Evolutionary conservation across 1,139 yeast species (phyloP), one percentile per base, ranked within the genome.

Genomic region (Neolecta irregularis): DNA sequence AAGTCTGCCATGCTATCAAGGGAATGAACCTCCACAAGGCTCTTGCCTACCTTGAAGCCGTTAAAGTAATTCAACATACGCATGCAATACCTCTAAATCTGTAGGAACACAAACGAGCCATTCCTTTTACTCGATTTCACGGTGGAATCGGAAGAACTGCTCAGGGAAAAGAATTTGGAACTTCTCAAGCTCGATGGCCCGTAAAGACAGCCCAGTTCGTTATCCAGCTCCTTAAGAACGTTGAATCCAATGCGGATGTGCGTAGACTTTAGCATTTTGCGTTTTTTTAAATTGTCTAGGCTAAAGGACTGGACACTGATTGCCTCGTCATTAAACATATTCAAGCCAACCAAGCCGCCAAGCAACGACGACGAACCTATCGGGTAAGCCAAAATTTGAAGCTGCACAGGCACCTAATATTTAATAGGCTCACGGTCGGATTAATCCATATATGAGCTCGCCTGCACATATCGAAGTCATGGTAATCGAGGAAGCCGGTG

Each of bases 341-440:
- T 62, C 98, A 91, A 74, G 98, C 88, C 60, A 91, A 88, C 93
- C 94, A 83, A 39, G 98, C 98, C 59, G 98, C 98, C 70, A 83
- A 83, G 73, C 93, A 81, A 73, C 91, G 98, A 75, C 88, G 98
- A 74, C 83, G 99, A 73, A 88, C 98, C 62, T 91, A 72, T 94
- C 88, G 99, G 77, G n/a, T n/a, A n/a, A n/a, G n/a, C n/a, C n/a
- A n/a, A n/a, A n/a, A n/a, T n/a, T n/a, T n/a, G n/a, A n/a, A n/a
- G n/a, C n/a, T n/a, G n/a, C n/a, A n/a, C n/a, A n/a, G n/a, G n/a
- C n/a, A n/a, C n/a, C n/a, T n/a, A n/a, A n/a, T n/a, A n/a, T n/a
- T n/a, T n/a, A n/a, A n/a, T n/a, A n/a, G n/a, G 98, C 98, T 59
- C 98, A 88, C 77, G 99, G 99, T 79, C 85, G 96, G 76, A 80